Evolutionary conservation across 2,329 filamentous ascomycete genomes (phyloP), one percentile per base, ranked within the genome.

Genomic region (Annulohypoxylon truncatum): DNA sequence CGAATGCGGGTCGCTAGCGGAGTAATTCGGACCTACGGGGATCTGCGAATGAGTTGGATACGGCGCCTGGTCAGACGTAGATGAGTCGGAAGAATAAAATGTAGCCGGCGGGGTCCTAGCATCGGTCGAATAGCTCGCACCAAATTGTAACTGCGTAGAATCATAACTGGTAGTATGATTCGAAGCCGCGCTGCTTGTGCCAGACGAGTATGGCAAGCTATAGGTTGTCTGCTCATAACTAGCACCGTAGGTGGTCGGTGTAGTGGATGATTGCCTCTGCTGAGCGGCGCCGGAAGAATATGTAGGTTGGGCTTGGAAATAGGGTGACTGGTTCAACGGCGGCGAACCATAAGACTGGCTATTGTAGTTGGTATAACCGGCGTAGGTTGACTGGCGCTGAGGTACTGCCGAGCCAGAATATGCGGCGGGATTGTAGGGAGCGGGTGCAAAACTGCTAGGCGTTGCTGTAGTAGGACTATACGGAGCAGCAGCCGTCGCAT

Each of bases 391-490:
- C 57, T 84, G 83, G 44, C 85, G 80, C 70, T 88, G 86, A 9
- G 84, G 83, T 5, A 73, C 67, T 26, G 83, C 33, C 18, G 74
- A 79, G 68, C 76, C 79, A 56, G 85, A 85, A 77, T 89, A 89
- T 51, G 85, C 86, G 42, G 86, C 86, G 24, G 87, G 87, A 71
- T 89, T 88, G 76, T 89, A 89, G 33, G 84, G 78, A 64, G 82
- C 81, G 33, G 85, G 85, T 22, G 83, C 81, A 73, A 85, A 87
- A 76, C 70, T 81, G 33, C 81, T 76, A 20, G 74, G 52, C 5
- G 73, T 64, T 4, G 72, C 54, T 5, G 72, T 33, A 70, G 80
- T 72, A 85, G 80, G 74, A 55, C 74, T 76, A 44, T 76, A 76
- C 18, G 75, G 73, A 63, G 73, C 60, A 48, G 54, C 7, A 18